phyloP scores from a whole-genome alignment of 1,284 basidiomycete species.

The Cystobasidiaceae sp. region DNA sequence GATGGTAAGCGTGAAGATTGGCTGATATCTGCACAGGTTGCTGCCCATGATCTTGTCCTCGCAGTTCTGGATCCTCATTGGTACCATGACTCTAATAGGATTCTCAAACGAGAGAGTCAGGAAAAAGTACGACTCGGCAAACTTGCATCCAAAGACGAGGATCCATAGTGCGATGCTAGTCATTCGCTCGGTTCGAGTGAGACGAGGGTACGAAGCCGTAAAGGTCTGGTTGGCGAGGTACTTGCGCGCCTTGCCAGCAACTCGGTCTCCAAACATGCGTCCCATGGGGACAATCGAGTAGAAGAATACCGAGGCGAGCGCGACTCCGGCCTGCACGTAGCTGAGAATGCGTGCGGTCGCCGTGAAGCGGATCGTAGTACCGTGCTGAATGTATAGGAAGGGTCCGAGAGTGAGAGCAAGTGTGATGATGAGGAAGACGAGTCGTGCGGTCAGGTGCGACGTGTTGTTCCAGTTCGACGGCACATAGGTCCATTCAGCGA shows the following conservation, averaged over 20 bases:
- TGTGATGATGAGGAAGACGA: slow-evolving; percentile 75
- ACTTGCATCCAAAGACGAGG: slow-evolving; percentile 88
- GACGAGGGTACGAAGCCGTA: slow-evolving; percentile 79
- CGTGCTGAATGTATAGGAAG: slow-evolving; percentile 67
- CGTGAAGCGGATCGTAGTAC: slow-evolving; percentile 54
- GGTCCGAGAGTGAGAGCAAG: slow-evolving; percentile 80
- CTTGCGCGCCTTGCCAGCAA: slow-evolving; percentile 84
- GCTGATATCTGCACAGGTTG: slow-evolving; percentile 76
- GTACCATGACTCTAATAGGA: slow-evolving; percentile 82
- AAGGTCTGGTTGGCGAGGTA: slow-evolving; percentile 94
- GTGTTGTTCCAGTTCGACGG: slow-evolving; percentile 97
- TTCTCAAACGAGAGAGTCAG: slow-evolving; percentile 85
- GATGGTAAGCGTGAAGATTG: slow-evolving; percentile 83
- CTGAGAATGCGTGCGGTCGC: slow-evolving; percentile 72
- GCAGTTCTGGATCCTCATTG: slow-evolving; percentile 86
- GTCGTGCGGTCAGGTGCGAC: slow-evolving; percentile 78
- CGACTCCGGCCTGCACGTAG: slow-evolving; percentile 87
- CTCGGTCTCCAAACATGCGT: slow-evolving; percentile 90
- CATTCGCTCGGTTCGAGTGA: slow-evolving; percentile 59
- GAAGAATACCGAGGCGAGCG: slow-evolving; percentile 69
- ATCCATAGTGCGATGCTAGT: slow-evolving; percentile 76
- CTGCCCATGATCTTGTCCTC: slow-evolving; percentile 74
- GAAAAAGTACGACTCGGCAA: slow-evolving; percentile 92
- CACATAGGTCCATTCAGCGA: slow-evolving; percentile 90
- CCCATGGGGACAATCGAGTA: slow-evolving; percentile 86